Evolutionary conservation across 352 stramenopile species (phyloP).

Genomic region (Globisporangium orthogonon): DNA sequence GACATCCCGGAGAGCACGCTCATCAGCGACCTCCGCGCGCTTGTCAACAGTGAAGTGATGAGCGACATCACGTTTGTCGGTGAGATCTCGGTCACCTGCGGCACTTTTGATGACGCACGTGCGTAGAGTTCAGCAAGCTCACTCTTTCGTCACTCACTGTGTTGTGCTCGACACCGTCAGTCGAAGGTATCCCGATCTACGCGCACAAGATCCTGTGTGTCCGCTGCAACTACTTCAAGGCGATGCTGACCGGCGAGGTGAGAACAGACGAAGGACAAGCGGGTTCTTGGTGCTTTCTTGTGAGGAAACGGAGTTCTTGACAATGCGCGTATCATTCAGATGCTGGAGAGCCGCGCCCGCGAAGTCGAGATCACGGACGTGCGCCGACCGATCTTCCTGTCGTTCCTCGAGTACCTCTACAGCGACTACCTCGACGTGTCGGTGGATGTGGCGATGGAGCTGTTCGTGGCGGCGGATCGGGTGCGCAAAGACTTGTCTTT

Average conservation of each 20-base stretch:
- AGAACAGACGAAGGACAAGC: neutral
- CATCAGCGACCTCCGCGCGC: conserved; percentile 57
- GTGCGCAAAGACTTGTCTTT: conserved; percentile 18
- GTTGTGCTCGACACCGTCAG: conserved; percentile 17
- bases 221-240: conserved; percentile 93
- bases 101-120: neutral
- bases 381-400: conserved; percentile 88
- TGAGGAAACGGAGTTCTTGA: neutral
- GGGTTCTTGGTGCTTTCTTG: neutral
- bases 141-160: neutral
- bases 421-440: conserved; percentile 92
- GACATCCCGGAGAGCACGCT: conserved; percentile 84
- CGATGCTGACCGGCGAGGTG: conserved; percentile 82
- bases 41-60: conserved; percentile 85
- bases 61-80: conserved; percentile 86
- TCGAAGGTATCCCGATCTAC: conserved; percentile 85
- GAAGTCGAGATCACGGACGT: conserved; percentile 92
- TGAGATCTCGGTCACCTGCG: conserved; percentile 15
- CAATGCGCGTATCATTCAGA: conserved; percentile 32
- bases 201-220: conserved; percentile 91
- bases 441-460: conserved; percentile 90
- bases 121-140: neutral
- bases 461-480: conserved; percentile 91
- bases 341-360: conserved; percentile 85
- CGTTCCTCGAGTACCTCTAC: conserved; percentile 95